Evolutionary conservation across 352 stramenopile genomes (phyloP).

Genomic region (Globisporangium cylindrosporum): DNA sequence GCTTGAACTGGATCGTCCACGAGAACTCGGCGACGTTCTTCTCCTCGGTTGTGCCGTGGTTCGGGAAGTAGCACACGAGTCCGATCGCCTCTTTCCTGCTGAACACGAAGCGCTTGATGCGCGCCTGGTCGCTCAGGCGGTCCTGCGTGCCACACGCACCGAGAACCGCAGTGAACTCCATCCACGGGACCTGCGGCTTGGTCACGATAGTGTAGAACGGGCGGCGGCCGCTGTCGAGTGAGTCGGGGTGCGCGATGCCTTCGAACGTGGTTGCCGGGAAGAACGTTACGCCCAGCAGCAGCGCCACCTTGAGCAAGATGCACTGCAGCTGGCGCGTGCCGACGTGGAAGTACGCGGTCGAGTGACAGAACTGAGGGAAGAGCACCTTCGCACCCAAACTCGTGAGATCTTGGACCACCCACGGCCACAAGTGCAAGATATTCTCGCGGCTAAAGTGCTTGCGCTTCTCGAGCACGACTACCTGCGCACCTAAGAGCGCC

Average conservation of each 20-base stretch:
- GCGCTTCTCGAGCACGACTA: conserved; percentile 81
- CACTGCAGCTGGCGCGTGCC: conserved; percentile 83
- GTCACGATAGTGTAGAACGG: conserved; percentile 71
- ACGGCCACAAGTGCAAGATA: conserved; percentile 82
- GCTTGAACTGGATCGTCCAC: conserved; percentile 86
- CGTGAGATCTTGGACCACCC: conserved; percentile 81
- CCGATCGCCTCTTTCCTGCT: conserved; percentile 79
- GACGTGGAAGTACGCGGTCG: conserved; percentile 82
- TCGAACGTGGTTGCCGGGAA: conserved; percentile 67
- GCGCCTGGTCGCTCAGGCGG: conserved; percentile 51
- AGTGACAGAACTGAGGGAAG: conserved; percentile 80
- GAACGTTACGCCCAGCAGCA: conserved; percentile 69
- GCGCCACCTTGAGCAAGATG: conserved; percentile 78
- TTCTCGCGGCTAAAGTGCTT: conserved; percentile 81
- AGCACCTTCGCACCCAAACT: conserved; percentile 79
- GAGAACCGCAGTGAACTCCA: conserved; percentile 71
- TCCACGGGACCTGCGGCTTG: conserved; percentile 76
- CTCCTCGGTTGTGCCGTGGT: conserved; percentile 66
- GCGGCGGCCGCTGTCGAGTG: conserved; percentile 49
- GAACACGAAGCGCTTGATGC: conserved; percentile 79
- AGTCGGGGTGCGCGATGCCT: conserved; percentile 45
- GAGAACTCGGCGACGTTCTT: conserved; percentile 80
- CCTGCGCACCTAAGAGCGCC: conserved; percentile 62
- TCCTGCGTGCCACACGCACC: conserved; percentile 70
- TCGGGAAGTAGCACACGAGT: conserved; percentile 82